Evolutionary conservation across 768 basidiomycete species (phyloP), one percentile per base, ranked within the genome.

Genomic region (Coprinopsis cinerea): DNA sequence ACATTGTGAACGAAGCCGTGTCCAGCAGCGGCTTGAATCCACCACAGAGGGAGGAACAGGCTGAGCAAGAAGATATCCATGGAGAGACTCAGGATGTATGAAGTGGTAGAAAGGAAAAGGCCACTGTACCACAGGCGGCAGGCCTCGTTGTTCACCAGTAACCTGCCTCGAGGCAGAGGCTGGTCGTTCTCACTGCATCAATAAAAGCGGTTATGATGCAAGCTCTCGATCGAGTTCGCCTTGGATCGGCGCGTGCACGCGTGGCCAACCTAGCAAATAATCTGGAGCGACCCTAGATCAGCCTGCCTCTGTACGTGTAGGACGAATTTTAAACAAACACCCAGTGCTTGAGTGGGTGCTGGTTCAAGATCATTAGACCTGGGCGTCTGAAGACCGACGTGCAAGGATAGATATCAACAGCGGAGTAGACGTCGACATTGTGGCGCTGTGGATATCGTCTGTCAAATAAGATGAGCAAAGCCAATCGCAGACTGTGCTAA

Each of bases 1-100:
- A 70, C 64, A 40, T 45, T 60, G 47, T 67, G 65, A 43, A 71
- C 67, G 43, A 57, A 73, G 25, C 69, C 70, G 52, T 73, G 71
- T 47, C 58, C 63, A 32, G 53, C 55, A 53, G 54, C 61, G 36
- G 45, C 30, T 22, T 22, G 49, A 48, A 51, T 45, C 48, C 9
- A 55, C 52, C n/a, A 41, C 57, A 46, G 42, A 60, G 28, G 55
- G 55, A 49, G 48, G 53, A 53, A 37, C 53, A 26, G n/a, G n/a
- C n/a, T n/a, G n/a, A 26, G 17, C 49, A 18, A 50, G 37, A 49
- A 55, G 44, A 53, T 49, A 4, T 52, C 47, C 41, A 28, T 27
- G 28, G 44, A 17, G 24, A 43, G 25, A 39, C 24, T 25, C 43
- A 49, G 9, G 11, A 20, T 6, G 7, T 7, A 39, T 10, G 37